Conservation (phyloP, 2,329 filamentous ascomycete genomes). For the Penicillium sp. region DNA sequence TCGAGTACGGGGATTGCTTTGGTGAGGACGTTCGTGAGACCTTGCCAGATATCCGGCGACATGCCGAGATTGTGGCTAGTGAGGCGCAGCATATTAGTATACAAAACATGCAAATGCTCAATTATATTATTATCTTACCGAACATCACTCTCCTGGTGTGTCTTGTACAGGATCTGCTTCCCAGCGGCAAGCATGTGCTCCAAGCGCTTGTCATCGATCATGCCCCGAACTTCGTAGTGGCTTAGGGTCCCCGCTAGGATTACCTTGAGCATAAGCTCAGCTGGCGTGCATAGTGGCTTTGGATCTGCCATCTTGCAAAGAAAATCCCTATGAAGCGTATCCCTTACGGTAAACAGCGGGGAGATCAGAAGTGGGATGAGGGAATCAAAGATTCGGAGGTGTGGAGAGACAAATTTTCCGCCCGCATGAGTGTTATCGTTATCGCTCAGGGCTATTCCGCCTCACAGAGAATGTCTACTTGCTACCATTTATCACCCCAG, state of each 20-base stretch:
- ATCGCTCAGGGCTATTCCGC: neutral
- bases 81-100: constrained; percentile 6
- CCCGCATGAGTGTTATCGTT: constrained; percentile 3
- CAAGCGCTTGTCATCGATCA: constrained; percentile 60
- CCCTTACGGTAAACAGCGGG: neutral
- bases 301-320: constrained; percentile 34
- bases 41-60: constrained; percentile 59
- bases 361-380: constrained; percentile 6
- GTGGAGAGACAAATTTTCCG: constrained; percentile 14
- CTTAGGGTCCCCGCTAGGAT: constrained; percentile 51
- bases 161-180: constrained; percentile 61
- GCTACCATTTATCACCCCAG: no score
- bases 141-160: constrained; percentile 56
- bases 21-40: constrained; percentile 57
- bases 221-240: constrained; percentile 61
- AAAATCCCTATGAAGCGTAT: neutral
- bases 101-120: neutral
- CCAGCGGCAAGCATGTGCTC: constrained; percentile 59
- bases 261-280: constrained; percentile 50
- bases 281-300: constrained; percentile 45
- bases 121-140: constrained; percentile 38
- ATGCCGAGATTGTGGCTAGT: constrained; percentile 57
- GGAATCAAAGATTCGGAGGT: constrained; percentile 11
- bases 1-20: constrained; percentile 63
- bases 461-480: no score